These are phyloP conservation scores for Rhizoclosmatium sp. DNA, from an alignment of 192 early-diverging fungal species.

Conservation along the genomic window DNA sequence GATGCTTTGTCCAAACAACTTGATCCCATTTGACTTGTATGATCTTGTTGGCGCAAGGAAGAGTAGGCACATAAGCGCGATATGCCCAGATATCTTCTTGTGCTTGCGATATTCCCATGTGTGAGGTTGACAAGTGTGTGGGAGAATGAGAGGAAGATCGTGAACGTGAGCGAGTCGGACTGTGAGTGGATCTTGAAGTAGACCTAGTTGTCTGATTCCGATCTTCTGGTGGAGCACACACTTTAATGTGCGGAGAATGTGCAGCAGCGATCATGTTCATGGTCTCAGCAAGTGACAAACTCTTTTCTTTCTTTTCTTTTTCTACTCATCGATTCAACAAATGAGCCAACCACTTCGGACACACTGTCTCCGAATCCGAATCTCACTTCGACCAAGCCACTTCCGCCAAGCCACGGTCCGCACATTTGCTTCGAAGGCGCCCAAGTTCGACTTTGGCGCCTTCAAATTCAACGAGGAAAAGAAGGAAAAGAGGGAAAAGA, in stretches of 20 bases:
- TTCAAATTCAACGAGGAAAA: no score
- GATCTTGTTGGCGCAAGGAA: conserved; percentile 37
- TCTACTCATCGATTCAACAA: not conserved
- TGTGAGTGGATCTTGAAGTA: not conserved
- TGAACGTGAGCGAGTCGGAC: not conserved
- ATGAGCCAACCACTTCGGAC: not conserved
- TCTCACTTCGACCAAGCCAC: no score
- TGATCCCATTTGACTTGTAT: conserved; percentile 33
- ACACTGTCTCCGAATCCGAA: no score
- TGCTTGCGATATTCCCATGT: not conserved
- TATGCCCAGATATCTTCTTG: conserved; percentile 10
- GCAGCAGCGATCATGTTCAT: not conserved
- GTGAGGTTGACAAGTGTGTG: not conserved
- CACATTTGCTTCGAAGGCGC: no score
- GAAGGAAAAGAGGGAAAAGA: no score
- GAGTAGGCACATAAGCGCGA: conserved; percentile 29
- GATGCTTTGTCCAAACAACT: not conserved
- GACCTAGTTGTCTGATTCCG: not conserved
- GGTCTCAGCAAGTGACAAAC: not conserved
- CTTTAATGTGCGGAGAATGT: no score
- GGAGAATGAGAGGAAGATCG: not conserved
- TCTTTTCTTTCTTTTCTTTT: not conserved
- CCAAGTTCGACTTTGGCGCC: no score
- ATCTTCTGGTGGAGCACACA: no score
- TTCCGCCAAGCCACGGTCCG: no score